phyloP scores from a whole-genome alignment of 1,284 basidiomycete genomes.

The Leccinum pallidistipes region DNA sequence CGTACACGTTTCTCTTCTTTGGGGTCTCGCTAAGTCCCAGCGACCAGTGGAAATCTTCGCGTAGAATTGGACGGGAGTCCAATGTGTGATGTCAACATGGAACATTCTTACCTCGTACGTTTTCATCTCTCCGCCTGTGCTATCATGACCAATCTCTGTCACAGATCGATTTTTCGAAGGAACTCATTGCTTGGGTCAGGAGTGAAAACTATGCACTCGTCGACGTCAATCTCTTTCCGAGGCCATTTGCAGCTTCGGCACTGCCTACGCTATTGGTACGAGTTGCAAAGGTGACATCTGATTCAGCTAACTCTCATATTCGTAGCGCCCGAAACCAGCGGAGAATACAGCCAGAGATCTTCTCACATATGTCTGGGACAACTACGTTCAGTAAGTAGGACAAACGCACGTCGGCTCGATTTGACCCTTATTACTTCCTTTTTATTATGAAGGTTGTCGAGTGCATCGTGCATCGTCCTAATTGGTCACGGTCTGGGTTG shows the following conservation, averaged over 20 bases:
- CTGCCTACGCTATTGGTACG: constrained; percentile 36
- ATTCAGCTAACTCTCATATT: background rate
- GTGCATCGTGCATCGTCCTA: constrained; percentile 71
- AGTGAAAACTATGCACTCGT: constrained; percentile 70
- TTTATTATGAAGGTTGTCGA: constrained; percentile 54
- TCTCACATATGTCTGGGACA: constrained; percentile 91
- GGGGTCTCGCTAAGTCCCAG: constrained; percentile 9
- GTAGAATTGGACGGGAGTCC: constrained; percentile 73
- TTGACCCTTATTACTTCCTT: background rate
- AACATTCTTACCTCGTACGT: constrained; percentile 79
- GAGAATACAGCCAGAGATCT: constrained; percentile 49
- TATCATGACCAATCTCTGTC: constrained; percentile 4
- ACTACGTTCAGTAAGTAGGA: constrained; percentile 76
- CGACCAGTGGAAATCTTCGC: constrained; percentile 76
- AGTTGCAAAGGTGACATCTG: background rate
- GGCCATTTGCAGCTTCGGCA: constrained; percentile 47
- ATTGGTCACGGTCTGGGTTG: constrained; percentile 89
- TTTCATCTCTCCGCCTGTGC: constrained; percentile 3
- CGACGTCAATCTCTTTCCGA: constrained; percentile 85
- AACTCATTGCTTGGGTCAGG: constrained; percentile 77
- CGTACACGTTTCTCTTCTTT: constrained; percentile 29
- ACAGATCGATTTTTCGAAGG: constrained; percentile 84
- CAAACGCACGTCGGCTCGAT: background rate
- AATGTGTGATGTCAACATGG: constrained; percentile 73
- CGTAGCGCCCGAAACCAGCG: constrained; percentile 28